Conservation (phyloP, 768 basidiomycete genomes). For the Lactarius hengduanensis region DNA sequence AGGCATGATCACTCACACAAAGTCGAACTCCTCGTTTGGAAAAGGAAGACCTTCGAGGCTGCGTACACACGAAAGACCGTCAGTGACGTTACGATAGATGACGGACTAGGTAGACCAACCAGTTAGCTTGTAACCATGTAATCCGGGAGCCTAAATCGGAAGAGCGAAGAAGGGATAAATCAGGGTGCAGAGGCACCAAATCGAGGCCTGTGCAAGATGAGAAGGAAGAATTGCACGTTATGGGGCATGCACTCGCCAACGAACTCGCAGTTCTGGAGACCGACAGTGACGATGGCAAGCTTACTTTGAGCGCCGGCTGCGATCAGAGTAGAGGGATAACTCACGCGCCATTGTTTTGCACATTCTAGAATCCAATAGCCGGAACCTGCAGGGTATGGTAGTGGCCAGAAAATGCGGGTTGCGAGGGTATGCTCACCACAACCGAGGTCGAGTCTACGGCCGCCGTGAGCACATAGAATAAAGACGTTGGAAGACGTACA, state of each 20-base stretch:
- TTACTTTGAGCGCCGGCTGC: not conserved
- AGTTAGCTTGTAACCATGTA: conserved; percentile 72
- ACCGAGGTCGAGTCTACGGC: conserved; percentile 61
- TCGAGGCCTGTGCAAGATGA: conserved; percentile 52
- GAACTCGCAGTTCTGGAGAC: conserved; percentile 52
- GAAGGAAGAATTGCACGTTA: not conserved
- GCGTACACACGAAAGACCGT: conserved; percentile 14
- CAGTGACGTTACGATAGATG: conserved; percentile 8
- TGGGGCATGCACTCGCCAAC: conserved; percentile 47
- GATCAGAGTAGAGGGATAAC: conserved; percentile 21
- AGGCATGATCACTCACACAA: conserved; percentile 50
- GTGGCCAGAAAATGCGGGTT: conserved; percentile 16
- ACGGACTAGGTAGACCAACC: conserved; percentile 44
- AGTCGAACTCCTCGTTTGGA: conserved; percentile 71
- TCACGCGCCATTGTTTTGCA: conserved; percentile 61
- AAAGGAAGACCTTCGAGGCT: conserved; percentile 73
- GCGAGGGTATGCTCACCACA: conserved; percentile 49
- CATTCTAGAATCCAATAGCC: conserved; percentile 71
- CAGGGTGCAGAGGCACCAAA: conserved; percentile 68
- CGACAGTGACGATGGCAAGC: conserved; percentile 8
- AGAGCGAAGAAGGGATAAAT: conserved; percentile 59
- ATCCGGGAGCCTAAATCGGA: conserved; percentile 57
- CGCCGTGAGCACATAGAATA: conserved; percentile 13
- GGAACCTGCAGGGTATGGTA: conserved; percentile 45
- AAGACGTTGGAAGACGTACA: conserved; percentile 43